These are phyloP conservation scores for Mallotus repandus DNA, from an alignment of 441 rosid genomes.

Conservation along the genomic window DNA sequence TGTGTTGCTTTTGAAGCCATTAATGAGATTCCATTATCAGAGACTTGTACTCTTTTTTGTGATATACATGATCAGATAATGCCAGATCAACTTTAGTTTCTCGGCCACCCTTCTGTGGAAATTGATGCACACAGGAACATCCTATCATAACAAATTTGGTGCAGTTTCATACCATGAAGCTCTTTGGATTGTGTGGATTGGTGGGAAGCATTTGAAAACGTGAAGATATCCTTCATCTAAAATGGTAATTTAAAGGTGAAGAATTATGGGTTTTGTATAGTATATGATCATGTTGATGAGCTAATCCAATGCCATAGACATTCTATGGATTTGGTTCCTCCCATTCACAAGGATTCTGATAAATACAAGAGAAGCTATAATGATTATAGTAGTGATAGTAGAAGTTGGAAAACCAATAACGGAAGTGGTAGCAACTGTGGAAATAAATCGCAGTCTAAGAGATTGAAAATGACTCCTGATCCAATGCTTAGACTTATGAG, in stretches of 20 bases:
- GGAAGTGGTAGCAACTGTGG: neutral
- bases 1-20: slow-evolving; percentile 14
- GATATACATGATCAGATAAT: slow-evolving; percentile 10
- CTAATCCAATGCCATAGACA: no score
- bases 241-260: slow-evolving; percentile 18
- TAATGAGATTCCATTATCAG: neutral
- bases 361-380: slow-evolving; percentile 15
- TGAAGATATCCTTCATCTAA: slow-evolving; percentile 5
- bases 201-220: slow-evolving; percentile 10
- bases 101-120: slow-evolving; percentile 5
- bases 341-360: no score
- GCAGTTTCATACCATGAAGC: slow-evolving; percentile 16
- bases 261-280: slow-evolving; percentile 13
- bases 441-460: no score
- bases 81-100: slow-evolving; percentile 8
- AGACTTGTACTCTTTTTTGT: slow-evolving; percentile 2
- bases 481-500: no score
- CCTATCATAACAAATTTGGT: slow-evolving; percentile 12
- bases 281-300: slow-evolving; percentile 17
- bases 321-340: no score
- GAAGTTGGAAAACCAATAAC: neutral
- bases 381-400: no score
- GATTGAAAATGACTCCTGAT: neutral
- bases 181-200: slow-evolving; percentile 6
- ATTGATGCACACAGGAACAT: neutral